Conservation (phyloP, 441 rosid species). For the Brassica hybrid region DNA sequence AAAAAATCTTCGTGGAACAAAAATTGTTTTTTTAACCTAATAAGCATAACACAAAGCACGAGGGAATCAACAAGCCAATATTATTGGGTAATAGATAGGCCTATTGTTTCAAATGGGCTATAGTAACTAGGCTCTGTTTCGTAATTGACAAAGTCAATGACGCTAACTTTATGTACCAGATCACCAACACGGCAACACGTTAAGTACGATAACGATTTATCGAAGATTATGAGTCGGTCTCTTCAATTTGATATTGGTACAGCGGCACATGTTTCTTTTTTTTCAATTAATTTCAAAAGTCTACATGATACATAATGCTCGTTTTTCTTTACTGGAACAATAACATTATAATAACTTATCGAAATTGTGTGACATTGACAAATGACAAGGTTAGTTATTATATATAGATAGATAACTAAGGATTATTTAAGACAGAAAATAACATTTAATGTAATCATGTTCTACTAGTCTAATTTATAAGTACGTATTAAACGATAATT, state of each 20-base stretch:
- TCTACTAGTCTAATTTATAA: neutral
- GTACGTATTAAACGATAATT: neutral
- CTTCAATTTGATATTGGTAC: neutral
- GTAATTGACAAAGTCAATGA: neutral
- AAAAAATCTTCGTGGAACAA: neutral
- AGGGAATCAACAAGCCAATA: neutral
- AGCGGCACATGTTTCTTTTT: neutral
- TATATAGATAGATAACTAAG: too few species aligned
- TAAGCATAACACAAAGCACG: neutral
- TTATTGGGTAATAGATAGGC: neutral
- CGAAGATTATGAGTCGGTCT: neutral
- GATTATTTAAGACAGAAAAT: too few species aligned
- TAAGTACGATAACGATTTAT: neutral
- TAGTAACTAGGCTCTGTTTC: neutral
- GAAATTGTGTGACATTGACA: neutral
- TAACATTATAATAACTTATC: neutral
- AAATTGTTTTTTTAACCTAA: neutral
- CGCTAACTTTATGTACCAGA: neutral
- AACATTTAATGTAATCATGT: neutral
- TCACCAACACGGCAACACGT: neutral
- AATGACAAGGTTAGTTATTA: neutral
- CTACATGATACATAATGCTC: neutral
- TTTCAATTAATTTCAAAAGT: neutral
- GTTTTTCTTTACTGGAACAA: neutral
- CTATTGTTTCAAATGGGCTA: neutral